Conservation (phyloP, 495 filamentous ascomycete species). For the Talaromyces nanjingensis region DNA sequence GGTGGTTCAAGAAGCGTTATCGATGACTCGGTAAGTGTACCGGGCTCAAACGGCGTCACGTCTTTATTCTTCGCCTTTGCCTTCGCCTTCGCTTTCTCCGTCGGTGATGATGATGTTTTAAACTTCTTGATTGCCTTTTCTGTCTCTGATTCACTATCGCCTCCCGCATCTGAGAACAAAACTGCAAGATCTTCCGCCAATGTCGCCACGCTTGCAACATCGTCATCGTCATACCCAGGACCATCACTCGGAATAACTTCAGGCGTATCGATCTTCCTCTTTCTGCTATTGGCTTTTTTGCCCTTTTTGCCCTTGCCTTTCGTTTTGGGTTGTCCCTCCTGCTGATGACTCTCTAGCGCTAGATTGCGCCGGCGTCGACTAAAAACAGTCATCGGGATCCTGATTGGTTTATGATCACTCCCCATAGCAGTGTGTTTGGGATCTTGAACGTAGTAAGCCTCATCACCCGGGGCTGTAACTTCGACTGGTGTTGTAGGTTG, state of each 20-base stretch:
- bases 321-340: not conserved
- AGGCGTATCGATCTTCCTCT: constrained; percentile 10
- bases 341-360: constrained; percentile 1
- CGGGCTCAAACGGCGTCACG: constrained; percentile 61
- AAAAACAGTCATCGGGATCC: constrained; percentile 47
- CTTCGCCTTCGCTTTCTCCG: not conserved
- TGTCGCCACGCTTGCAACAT: constrained; percentile 40
- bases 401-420: constrained; percentile 17
- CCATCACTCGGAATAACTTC: constrained; percentile 18
- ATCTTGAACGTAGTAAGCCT: constrained; percentile 48
- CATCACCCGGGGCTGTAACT: not conserved
- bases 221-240: constrained; percentile 19
- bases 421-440: constrained; percentile 37
- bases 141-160: constrained; percentile 10
- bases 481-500: not conserved
- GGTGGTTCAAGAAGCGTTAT: constrained; percentile 57
- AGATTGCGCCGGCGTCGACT: constrained; percentile 25
- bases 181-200: constrained; percentile 46
- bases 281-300: constrained; percentile 17
- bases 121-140: not conserved
- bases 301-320: constrained; percentile 4
- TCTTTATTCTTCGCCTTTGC: constrained; percentile 11
- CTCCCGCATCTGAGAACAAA: constrained; percentile 26
- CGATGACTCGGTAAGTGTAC: constrained; percentile 45
- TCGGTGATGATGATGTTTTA: not conserved